Evolutionary conservation across 2,329 filamentous ascomycete genomes (phyloP).

Genomic region (Verticillium nonalfalfae): DNA sequence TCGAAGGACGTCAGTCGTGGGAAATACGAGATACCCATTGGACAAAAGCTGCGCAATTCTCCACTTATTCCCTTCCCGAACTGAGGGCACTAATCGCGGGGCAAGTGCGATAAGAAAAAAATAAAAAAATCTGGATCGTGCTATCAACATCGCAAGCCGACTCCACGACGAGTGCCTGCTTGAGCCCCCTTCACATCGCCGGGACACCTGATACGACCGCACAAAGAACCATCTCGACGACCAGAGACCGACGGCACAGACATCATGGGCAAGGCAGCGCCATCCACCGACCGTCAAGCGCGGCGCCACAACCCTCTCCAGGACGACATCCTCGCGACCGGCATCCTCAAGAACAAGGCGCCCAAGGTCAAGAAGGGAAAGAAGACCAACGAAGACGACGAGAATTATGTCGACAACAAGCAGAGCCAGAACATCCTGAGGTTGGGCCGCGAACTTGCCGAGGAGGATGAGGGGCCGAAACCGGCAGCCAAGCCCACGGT

Average conservation of each 20-base stretch:
- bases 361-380: constrained; percentile 67
- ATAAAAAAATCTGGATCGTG: constrained; percentile 10
- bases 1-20: constrained; percentile 1
- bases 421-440: constrained; percentile 83
- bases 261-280: constrained; percentile 73
- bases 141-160: background rate
- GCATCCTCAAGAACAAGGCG: constrained; percentile 66
- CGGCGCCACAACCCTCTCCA: constrained; percentile 86
- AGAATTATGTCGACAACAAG: constrained; percentile 77
- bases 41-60: background rate
- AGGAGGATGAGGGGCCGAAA: constrained; percentile 58
- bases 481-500: constrained; percentile 30
- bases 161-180: background rate
- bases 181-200: background rate
- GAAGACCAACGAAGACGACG: constrained; percentile 51
- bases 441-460: constrained; percentile 81
- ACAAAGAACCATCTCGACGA: background rate
- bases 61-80: constrained; percentile 3
- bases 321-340: constrained; percentile 71
- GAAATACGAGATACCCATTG: constrained; percentile 4
- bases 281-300: constrained; percentile 48
- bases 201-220: background rate
- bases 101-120: constrained; percentile 26
- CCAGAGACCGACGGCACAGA: background rate
- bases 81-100: constrained; percentile 13